phyloP scores from a whole-genome alignment of 2,329 filamentous ascomycete species.

The Ascochyta koolunga region DNA sequence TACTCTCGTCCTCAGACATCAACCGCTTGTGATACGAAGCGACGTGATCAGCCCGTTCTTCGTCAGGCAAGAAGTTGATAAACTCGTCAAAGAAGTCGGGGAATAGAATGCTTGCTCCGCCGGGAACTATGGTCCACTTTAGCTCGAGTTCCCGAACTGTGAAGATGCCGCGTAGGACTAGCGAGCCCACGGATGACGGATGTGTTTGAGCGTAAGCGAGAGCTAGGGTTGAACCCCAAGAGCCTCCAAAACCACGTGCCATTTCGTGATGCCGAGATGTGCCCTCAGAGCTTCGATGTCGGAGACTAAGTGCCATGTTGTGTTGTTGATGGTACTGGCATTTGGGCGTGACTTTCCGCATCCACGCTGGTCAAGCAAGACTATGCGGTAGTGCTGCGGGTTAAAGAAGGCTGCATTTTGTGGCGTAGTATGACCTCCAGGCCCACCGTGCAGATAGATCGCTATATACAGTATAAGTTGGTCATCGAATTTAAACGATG shows the following conservation, averaged over 20 bases:
- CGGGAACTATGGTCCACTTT: slow-evolving; percentile 41
- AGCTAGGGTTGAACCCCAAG: slow-evolving; percentile 56
- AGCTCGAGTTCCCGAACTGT: slow-evolving; percentile 46
- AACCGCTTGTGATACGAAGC: slow-evolving; percentile 51
- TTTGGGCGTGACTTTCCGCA: slow-evolving; percentile 52
- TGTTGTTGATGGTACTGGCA: slow-evolving; percentile 53
- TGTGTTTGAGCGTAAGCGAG: slow-evolving; percentile 54
- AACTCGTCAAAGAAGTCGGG: slow-evolving; percentile 50
- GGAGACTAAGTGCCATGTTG: slow-evolving; percentile 52
- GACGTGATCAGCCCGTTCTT: slow-evolving; percentile 47
- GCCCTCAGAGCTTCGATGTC: slow-evolving; percentile 54
- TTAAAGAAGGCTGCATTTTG: slow-evolving; percentile 52
- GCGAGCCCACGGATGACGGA: slow-evolving; percentile 45
- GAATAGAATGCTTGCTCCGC: slow-evolving; percentile 43
- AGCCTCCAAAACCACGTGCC: slow-evolving; percentile 57
- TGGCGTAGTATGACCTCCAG: slow-evolving; percentile 47
- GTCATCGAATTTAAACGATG: not conserved
- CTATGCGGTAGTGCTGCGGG: slow-evolving; percentile 52
- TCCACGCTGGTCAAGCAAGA: slow-evolving; percentile 57
- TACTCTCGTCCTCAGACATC: slow-evolving; percentile 39
- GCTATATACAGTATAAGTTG: slow-evolving; percentile 25
- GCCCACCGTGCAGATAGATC: slow-evolving; percentile 55
- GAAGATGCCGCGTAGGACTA: slow-evolving; percentile 55
- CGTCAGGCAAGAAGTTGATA: slow-evolving; percentile 44
- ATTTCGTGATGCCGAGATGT: slow-evolving; percentile 52